These are phyloP conservation scores for Pachysandra terminalis DNA, from an alignment of 164 flowering plant genomes.

Conservation along the genomic window DNA sequence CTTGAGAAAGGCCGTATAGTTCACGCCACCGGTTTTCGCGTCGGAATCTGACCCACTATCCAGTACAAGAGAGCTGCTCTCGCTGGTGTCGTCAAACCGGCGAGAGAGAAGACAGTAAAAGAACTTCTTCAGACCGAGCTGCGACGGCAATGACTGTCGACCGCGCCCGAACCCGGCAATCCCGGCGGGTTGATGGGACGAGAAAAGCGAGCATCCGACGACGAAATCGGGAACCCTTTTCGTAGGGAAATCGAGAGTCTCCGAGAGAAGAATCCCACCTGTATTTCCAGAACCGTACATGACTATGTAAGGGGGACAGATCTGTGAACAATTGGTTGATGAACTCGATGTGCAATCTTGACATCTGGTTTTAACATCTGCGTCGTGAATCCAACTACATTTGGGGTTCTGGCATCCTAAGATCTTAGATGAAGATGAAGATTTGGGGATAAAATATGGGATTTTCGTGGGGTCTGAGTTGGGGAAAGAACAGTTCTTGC, in stretches of 20 bases:
- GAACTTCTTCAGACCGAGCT: conserved; percentile 43
- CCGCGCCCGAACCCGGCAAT: conserved; percentile 70
- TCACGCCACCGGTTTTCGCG: conserved; percentile 24
- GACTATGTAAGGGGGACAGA: conserved; percentile 50
- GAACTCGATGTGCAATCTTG: conserved; percentile 16
- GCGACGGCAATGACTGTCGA: conserved; percentile 43
- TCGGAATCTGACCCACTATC: conserved; percentile 24
- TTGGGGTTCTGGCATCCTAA: conserved; percentile 55
- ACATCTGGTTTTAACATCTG: conserved; percentile 28
- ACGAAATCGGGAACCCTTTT: conserved; percentile 29
- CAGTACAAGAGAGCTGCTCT: conserved; percentile 40
- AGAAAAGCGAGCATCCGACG: conserved; percentile 58
- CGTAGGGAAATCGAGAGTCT: conserved; percentile 34
- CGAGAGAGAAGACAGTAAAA: conserved; percentile 68
- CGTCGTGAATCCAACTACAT: conserved; percentile 52
- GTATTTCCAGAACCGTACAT: conserved; percentile 55
- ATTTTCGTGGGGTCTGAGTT: conserved; percentile 4
- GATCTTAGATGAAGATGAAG: conserved; percentile 42
- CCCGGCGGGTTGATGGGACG: conserved; percentile 46
- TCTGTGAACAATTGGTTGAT: conserved; percentile 32
- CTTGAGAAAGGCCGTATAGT: conserved; percentile 55
- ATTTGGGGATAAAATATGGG: conserved; percentile 43
- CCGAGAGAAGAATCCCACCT: conserved; percentile 41
- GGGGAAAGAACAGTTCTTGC: conserved; percentile 39
- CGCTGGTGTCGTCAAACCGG: conserved; percentile 46